These are phyloP conservation scores for Botryotinia convoluta DNA, from an alignment of 2,329 filamentous ascomycete genomes.

Conservation along the genomic window DNA sequence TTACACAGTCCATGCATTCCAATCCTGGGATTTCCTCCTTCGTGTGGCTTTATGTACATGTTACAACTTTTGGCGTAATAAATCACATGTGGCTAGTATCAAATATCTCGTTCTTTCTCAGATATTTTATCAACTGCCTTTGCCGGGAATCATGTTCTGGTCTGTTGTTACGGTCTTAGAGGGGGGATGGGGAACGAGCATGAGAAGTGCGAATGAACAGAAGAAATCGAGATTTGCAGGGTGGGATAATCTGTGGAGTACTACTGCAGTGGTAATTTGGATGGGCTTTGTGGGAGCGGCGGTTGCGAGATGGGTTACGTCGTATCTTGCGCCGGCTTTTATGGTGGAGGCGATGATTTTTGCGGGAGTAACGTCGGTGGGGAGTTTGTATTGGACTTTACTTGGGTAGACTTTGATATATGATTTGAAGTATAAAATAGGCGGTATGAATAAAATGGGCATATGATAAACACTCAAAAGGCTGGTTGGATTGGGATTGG, in stretches of 20 bases:
- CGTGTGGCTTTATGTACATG: conserved; percentile 35
- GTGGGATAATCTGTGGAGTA: conserved; percentile 24
- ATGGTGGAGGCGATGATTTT: conserved; percentile 23
- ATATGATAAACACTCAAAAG: not conserved
- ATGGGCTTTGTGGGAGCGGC: conserved; percentile 27
- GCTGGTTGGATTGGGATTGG: not conserved
- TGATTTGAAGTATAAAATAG: not conserved
- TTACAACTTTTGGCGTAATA: conserved; percentile 37
- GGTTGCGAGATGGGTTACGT: conserved; percentile 15
- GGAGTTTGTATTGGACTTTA: conserved; percentile 20
- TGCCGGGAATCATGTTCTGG: conserved; percentile 41
- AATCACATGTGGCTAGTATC: conserved; percentile 35
- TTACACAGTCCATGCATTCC: conserved; percentile 34
- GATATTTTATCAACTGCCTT: conserved; percentile 39
- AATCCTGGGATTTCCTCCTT: conserved; percentile 34
- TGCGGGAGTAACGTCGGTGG: conserved; percentile 9
- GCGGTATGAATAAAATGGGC: not conserved
- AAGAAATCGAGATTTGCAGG: conserved; percentile 26
- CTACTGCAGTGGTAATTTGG: conserved; percentile 23
- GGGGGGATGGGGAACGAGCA: conserved; percentile 40
- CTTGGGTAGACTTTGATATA: conserved; percentile 5
- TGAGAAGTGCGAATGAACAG: conserved; percentile 37
- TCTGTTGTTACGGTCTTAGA: conserved; percentile 39
- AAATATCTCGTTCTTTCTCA: conserved; percentile 24
- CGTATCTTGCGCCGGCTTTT: conserved; percentile 17